Base-by-base conservation (phyloP, 768 basidiomycete genomes). In the Filobasidium wieringae region DNA sequence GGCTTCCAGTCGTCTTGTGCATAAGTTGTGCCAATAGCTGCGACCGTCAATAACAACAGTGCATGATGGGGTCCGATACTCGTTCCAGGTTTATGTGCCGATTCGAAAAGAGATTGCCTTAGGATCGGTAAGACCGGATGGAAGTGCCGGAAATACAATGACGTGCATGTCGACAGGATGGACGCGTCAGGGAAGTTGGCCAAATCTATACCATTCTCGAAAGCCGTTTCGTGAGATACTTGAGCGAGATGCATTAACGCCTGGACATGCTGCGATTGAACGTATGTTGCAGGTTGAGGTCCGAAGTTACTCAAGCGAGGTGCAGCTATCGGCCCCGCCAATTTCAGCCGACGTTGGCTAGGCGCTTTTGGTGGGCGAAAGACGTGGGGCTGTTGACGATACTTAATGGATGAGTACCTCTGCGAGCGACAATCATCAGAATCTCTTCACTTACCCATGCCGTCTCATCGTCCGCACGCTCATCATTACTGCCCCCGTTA, bases 111-210 rank as follows among this genome's bases (percentile, higher is more conserved):
- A 11, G 67, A 56, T 24, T 59, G 61, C 50, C 68, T 67, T 26
- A 70, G 29, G 45, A 70, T 59, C 2, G 69, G 69, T 33, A 68
- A 64, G 7, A 64, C 55, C 0, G 67, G 64, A 47, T 70, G 69
- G 37, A 70, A 70, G 26, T 65, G 62, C 32, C 66, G 64, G 50
- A 70, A 68, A 37, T 70, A 70, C 6, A 70, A 59, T 41, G 66
- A 64, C 41, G 68, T 61, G 55, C 68, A 70, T 34, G 66, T 66
- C n/a, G 64, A 65, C 30, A 70, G 53, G 2, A 66, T 66, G 22
- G 64, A 64, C 12, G 62, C 59, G 43, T 68, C 61, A 24, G 68
- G 68, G 45, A 70, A 70, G 43, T 70, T 66, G 22, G 65, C 64
- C 5, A 70, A 53, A 49, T 70, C 64, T 1, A 67, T 65, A 53